Percentiles rank a stretch among this genome's conserved stretches.
phyloP scores from a whole-genome alignment of 139 green algal species.

The Chlorella sp. region DNA sequence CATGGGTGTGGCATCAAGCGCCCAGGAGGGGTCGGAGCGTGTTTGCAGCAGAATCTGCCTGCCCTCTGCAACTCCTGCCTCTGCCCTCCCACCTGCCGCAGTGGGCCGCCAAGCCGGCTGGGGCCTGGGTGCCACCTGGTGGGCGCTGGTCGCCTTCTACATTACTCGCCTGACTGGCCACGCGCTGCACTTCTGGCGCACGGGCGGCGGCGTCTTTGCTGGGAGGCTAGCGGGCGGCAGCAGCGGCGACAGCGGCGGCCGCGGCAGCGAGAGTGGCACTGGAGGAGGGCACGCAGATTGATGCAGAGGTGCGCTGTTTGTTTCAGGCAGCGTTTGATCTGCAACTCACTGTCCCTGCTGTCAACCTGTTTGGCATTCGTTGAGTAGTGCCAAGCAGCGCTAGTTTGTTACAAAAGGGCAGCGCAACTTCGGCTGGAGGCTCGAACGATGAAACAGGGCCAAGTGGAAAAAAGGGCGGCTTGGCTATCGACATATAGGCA shows the following conservation, averaged over 20 bases:
- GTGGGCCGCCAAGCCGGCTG: not conserved
- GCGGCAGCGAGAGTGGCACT: not conserved
- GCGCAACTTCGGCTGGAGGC: too few relatives aligned
- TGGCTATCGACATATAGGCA: too few relatives aligned
- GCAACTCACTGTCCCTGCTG: not conserved
- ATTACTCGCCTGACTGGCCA: conserved; percentile 37
- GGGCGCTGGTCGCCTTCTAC: conserved; percentile 49
- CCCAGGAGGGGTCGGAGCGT: too few relatives aligned
- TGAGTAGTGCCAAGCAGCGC: too few relatives aligned
- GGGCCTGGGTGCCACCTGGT: conserved; percentile 49
- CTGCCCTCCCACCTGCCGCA: not conserved
- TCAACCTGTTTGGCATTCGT: too few relatives aligned
- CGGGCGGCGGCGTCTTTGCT: conserved; percentile 29
- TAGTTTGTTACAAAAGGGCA: too few relatives aligned
- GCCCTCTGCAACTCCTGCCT: not conserved
- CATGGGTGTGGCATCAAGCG: too few relatives aligned
- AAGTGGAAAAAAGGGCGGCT: too few relatives aligned
- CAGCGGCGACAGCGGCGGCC: not conserved
- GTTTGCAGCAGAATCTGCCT: too few relatives aligned
- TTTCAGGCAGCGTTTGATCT: not conserved
- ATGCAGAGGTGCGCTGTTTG: not conserved
- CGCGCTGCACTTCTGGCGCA: conserved; percentile 33
- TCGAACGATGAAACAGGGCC: too few relatives aligned
- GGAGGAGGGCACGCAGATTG: not conserved
- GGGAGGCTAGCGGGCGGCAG: not conserved